A percentile compares a stretch with the other conserved stretches of the same genome.
Evolutionary conservation across 345 rosid species (phyloP).

Genomic region (Ailanthus altissimus): DNA sequence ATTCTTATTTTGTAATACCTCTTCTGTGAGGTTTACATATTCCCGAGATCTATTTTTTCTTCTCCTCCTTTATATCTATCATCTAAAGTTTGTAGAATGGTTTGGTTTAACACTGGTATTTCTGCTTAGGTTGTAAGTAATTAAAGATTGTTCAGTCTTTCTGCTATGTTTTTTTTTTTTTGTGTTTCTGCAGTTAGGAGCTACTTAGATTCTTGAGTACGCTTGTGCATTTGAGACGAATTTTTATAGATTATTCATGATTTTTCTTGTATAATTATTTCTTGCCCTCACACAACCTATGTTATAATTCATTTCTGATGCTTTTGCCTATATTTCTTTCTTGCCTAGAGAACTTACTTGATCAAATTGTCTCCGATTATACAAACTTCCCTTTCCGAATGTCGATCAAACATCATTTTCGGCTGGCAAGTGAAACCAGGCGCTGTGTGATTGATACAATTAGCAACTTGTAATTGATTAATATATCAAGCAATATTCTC

Average conservation of each 20-base stretch:
- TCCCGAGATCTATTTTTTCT: not conserved
- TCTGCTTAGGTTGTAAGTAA: conserved; percentile 3
- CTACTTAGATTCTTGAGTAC: not conserved
- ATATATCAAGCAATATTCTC: not conserved
- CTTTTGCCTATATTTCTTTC: not conserved
- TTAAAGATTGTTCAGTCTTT: not conserved
- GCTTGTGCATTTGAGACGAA: not conserved
- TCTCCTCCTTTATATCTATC: not conserved
- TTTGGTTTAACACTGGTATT: not conserved
- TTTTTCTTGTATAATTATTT: not conserved
- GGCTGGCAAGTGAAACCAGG: not conserved
- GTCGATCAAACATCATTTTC: not conserved
- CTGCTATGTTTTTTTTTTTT: not conserved
- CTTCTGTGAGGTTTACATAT: conserved; percentile 6
- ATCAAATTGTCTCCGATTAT: not conserved
- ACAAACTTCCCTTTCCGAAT: not conserved
- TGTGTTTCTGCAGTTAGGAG: not conserved
- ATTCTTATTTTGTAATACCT: conserved; percentile 14
- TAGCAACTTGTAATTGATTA: not conserved
- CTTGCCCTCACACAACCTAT: no score
- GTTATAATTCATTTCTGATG: no score
- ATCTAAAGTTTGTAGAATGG: conserved; percentile 22
- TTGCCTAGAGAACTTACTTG: not conserved
- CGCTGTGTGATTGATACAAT: not conserved
- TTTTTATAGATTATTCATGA: not conserved